Evolutionary conservation across 169 alveolate genomes (phyloP), one percentile per base, ranked within the genome.

Genomic region (Theileria parva): DNA sequence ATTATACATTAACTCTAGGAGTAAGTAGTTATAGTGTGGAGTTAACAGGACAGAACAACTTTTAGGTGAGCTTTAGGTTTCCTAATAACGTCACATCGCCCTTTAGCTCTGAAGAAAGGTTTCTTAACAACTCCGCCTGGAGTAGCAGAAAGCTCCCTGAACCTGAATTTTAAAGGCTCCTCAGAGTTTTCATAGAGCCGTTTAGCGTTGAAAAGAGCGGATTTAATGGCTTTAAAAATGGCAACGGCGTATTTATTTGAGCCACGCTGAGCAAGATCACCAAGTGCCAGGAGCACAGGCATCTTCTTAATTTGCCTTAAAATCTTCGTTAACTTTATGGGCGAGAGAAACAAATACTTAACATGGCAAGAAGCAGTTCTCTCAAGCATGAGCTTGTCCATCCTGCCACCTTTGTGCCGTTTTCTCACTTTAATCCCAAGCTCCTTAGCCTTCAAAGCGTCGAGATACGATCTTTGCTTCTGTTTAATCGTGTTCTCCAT

Each of bases 271-370:
- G 90, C 86, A 32, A 84, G 65, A 34, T 75, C 90, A 0, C 90
- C 90, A 59, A 84, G 69, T 30, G 90, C 90, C 19, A 84, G 86
- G 70, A 84, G 73, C 19, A 84, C 90, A 15, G 90, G 90, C 64
- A 77, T 75, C 73, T 84, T 84, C 23, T 70, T 67, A 11, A 84
- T 77, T 66, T 84, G 90, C 60, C 87, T 66, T 28, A 76, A 75
- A 15, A 84, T 44, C 66, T 77, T 75, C 50, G 69, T 71, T 32
- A 73, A 74, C 60, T 84, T 84, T 5, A 76, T 84, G 51, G 90
- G 90, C 25, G 90, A 84, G 19, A 84, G 65, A 30, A 51, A 39
- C 61, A 63, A 78, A 67, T 73, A 77, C n/a, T 80, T 75, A 7
- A 74, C 90, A 0, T 53, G 50, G 21, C 86, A 86, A 23, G 67